Conservation (phyloP, 805 yeast species). For the Wickerhamiella hasegawae region DNA sequence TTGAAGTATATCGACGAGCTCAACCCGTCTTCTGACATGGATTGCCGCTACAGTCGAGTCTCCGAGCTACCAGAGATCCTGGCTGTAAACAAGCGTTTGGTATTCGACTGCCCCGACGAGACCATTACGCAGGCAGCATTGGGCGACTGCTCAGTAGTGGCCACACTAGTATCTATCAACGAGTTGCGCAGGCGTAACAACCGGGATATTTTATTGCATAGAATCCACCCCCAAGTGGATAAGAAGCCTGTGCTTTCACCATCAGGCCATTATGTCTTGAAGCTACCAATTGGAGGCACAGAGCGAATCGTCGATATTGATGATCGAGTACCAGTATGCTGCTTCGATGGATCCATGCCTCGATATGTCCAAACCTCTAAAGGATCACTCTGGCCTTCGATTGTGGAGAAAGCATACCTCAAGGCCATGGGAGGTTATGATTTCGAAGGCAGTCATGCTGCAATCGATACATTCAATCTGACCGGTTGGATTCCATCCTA, state of each 20-base stretch:
- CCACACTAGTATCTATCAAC: slow-evolving; percentile 41
- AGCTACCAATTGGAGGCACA: slow-evolving; percentile 37
- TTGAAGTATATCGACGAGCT: not conserved
- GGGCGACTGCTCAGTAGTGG: slow-evolving; percentile 65
- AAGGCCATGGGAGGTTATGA: slow-evolving; percentile 44
- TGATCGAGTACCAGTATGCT: slow-evolving; percentile 28
- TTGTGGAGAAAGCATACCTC: slow-evolving; percentile 65
- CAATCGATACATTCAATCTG: slow-evolving; percentile 46
- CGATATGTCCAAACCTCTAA: not conserved
- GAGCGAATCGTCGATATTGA: slow-evolving; percentile 32
- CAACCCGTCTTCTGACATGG: slow-evolving; percentile 1
- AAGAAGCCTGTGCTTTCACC: slow-evolving; percentile 10
- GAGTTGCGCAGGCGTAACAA: slow-evolving; percentile 15
- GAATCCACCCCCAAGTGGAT: slow-evolving; percentile 14
- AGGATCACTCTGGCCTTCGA: slow-evolving; percentile 39
- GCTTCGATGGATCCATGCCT: not conserved
- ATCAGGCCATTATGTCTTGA: slow-evolving; percentile 25
- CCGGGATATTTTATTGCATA: slow-evolving; percentile 9
- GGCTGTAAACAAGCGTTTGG: not conserved
- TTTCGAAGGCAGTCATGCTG: slow-evolving; percentile 63
- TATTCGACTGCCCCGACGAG: slow-evolving; percentile 1
- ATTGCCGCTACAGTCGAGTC: not conserved
- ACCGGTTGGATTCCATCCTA: slow-evolving; percentile 66
- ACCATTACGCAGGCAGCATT: slow-evolving; percentile 13
- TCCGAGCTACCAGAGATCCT: not conserved